Conservation (phyloP, 2,329 filamentous ascomycete species). For the Myriosclerotinia curreyana region DNA sequence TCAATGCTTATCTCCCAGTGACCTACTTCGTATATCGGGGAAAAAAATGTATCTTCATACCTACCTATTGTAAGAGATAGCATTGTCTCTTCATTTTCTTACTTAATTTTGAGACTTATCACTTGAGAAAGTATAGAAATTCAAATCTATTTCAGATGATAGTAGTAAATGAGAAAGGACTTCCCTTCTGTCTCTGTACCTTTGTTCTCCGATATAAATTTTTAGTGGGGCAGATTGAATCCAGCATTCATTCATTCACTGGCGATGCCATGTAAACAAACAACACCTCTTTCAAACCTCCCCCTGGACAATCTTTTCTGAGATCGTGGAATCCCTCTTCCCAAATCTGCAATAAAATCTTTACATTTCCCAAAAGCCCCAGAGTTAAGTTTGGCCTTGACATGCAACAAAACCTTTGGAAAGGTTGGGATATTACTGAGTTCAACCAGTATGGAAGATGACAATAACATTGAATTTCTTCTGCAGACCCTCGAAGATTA, state of each 20-base stretch:
- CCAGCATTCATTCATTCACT: too few relatives aligned
- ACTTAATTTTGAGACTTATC: too few relatives aligned
- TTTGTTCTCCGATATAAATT: too few relatives aligned
- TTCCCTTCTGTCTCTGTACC: too few relatives aligned
- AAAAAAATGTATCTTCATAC: constrained; percentile 7
- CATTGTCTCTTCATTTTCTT: neutral
- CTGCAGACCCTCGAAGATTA: constrained; percentile 34
- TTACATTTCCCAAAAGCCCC: neutral
- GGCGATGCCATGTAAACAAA: neutral
- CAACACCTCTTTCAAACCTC: neutral
- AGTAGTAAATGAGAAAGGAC: too few relatives aligned
- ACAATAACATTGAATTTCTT: constrained; percentile 30
- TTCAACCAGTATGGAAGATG: constrained; percentile 30
- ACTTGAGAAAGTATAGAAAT: neutral
- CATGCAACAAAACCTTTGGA: constrained; percentile 1
- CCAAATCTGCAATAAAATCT: neutral
- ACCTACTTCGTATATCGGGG: constrained; percentile 17
- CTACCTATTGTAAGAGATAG: neutral
- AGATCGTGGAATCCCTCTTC: neutral
- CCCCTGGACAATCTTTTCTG: too few relatives aligned
- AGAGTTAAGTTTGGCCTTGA: neutral
- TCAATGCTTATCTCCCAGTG: constrained; percentile 10
- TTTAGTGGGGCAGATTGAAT: too few relatives aligned
- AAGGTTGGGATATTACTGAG: neutral
- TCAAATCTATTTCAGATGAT: neutral